Percentiles rank a stretch among this genome's conserved stretches.
Conservation (phyloP, 2,329 filamentous ascomycete species). For the Fusarium musae region DNA sequence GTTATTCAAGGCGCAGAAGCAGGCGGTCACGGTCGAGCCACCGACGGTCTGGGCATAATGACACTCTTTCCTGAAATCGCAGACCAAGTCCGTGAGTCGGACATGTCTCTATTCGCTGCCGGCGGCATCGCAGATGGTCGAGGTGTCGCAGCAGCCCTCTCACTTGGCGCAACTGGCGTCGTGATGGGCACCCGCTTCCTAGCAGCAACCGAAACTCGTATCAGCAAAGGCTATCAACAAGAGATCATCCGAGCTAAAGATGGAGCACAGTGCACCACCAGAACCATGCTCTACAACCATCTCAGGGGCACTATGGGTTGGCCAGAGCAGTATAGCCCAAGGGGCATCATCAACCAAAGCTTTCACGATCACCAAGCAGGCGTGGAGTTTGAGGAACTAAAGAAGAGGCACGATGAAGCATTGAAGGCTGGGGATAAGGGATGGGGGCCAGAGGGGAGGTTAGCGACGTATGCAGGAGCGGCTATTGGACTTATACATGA, state of each 20-base stretch:
- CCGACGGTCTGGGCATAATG: conserved; percentile 57
- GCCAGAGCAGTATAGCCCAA: conserved; percentile 55
- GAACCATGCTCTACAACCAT: conserved; percentile 59
- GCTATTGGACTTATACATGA: conserved; percentile 56
- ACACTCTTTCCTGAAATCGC: conserved; percentile 61
- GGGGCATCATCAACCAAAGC: conserved; percentile 53
- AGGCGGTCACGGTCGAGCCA: conserved; percentile 62
- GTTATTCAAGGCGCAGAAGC: conserved; percentile 65
- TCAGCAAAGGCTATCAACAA: conserved; percentile 55
- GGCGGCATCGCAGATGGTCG: conserved; percentile 65
- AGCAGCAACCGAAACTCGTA: conserved; percentile 56
- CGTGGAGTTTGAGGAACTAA: conserved; percentile 57
- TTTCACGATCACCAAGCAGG: conserved; percentile 51
- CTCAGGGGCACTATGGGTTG: conserved; percentile 54
- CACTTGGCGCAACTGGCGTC: conserved; percentile 63
- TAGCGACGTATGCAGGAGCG: conserved; percentile 63
- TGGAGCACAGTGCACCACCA: conserved; percentile 52
- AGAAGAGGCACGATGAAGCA: conserved; percentile 51
- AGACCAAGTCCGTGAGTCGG: conserved; percentile 51
- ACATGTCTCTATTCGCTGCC: conserved; percentile 60
- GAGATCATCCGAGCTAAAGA: conserved; percentile 55
- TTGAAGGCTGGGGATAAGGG: conserved; percentile 54
- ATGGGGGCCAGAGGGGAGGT: conserved; percentile 59
- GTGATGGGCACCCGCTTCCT: conserved; percentile 74
- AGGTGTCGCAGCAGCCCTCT: conserved; percentile 60